Conservation (phyloP, 805 yeast species). For the Starmerella bombicola region DNA sequence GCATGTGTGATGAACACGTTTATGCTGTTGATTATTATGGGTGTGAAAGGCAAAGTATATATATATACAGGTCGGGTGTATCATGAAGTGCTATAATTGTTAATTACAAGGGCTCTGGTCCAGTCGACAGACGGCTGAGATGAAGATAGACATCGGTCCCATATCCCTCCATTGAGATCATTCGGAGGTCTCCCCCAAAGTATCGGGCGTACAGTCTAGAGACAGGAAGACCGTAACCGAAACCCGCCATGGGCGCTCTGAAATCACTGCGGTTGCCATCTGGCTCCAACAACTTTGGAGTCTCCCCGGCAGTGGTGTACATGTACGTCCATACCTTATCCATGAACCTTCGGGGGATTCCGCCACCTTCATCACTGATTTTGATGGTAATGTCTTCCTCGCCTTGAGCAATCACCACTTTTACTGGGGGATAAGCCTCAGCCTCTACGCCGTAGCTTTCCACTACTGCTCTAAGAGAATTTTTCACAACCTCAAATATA, state of each 20-base stretch:
- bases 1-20: background rate
- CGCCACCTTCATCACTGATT: conserved; percentile 89
- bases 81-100: no score
- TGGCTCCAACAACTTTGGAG: conserved; percentile 49
- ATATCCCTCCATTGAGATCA: conserved; percentile 86
- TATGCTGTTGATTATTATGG: background rate
- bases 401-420: conserved; percentile 78
- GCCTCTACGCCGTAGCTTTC: conserved; percentile 62
- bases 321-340: conserved; percentile 85
- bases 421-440: conserved; percentile 67
- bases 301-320: conserved; percentile 71
- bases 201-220: conserved; percentile 77
- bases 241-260: conserved; percentile 88
- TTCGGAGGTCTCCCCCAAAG: conserved; percentile 79
- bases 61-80: background rate
- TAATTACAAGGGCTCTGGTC: conserved; percentile 45
- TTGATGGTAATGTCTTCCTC: conserved; percentile 83
- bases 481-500: conserved; percentile 78
- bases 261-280: conserved; percentile 50
- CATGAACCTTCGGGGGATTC: conserved; percentile 71
- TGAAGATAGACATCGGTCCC: conserved; percentile 89
- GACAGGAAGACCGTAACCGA: conserved; percentile 83
- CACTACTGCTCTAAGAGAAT: conserved; percentile 78
- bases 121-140: conserved; percentile 61
- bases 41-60: background rate